Percentiles rank a stretch among this genome's conserved stretches.
Evolutionary conservation across 306 rosid species (phyloP).

Genomic region (Oemleria cerasiformis): DNA sequence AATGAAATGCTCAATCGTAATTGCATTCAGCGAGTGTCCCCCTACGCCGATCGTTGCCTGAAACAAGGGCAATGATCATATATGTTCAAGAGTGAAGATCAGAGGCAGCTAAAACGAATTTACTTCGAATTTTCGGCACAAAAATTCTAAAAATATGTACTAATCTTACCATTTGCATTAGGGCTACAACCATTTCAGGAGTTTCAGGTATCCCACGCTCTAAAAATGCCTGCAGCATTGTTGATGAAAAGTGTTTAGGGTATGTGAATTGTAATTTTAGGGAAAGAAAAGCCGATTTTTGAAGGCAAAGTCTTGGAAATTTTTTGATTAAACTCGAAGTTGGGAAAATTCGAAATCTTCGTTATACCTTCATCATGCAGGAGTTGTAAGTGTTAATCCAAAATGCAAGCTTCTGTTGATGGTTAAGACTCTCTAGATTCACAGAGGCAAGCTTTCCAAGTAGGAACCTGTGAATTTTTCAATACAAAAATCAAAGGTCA

Average conservation of each 20-base stretch:
- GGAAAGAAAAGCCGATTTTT: neutral
- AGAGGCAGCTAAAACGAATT: neutral
- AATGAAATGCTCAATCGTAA: slow-evolving; percentile 91
- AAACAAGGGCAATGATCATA: neutral
- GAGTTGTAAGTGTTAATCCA: slow-evolving; percentile 93
- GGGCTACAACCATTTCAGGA: slow-evolving; percentile 87
- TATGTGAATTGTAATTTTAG: neutral
- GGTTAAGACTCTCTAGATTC: slow-evolving; percentile 76
- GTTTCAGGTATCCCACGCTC: slow-evolving; percentile 86
- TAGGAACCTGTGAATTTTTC: slow-evolving; percentile 47
- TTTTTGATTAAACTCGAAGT: neutral
- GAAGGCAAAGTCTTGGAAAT: neutral
- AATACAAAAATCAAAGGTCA: slow-evolving; percentile 3
- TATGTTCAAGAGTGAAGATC: too few species aligned
- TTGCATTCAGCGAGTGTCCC: slow-evolving; percentile 81
- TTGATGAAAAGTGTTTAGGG: slow-evolving; percentile 13
- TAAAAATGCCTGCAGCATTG: slow-evolving; percentile 61
- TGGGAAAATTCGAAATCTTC: neutral
- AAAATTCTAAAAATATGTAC: neutral
- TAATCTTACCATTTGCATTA: slow-evolving; percentile 84
- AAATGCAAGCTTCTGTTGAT: slow-evolving; percentile 95
- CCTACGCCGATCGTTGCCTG: slow-evolving; percentile 88
- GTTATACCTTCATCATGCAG: slow-evolving; percentile 73
- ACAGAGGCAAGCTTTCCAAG: slow-evolving; percentile 71
- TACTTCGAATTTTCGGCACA: too few species aligned